Evolutionary conservation across 495 filamentous ascomycete species (phyloP), one percentile per base, ranked within the genome.

Genomic region (Xylaria bambusicola): DNA sequence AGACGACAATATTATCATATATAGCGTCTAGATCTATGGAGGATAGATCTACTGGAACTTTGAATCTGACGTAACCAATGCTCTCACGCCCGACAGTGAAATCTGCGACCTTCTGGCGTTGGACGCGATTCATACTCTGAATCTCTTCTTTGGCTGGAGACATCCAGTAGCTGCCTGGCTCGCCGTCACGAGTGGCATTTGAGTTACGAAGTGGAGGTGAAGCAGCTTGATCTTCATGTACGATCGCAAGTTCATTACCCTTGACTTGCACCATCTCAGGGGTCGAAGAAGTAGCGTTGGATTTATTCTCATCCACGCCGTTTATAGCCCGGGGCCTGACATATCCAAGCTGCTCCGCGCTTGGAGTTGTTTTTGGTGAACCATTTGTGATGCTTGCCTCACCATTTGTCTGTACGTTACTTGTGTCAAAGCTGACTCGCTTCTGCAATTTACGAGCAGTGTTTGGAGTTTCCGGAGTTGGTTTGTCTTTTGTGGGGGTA

Each of bases 401-500:
- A 49, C 77, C 75, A 52, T 63, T 73, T 12, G 75, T 69, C 9
- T 69, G 71, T 3, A 75, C 70, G 15, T 80, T 76, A 61, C 77
- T 78, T 9, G 86, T 83, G 65, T 96, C 91, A 65, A 98, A 98
- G 74, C 91, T 96, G 52, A 97, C 94, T 56, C 86, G 85, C 76
- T 96, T 97, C 66, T 85, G 89, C 61, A 89, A 73, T 70, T 84
- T 84, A 24, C 86, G 82, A 57, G 83, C 79, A 49, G 80, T 80
- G 62, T 66, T 81, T 31, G 69, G 63, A 15, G 71, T 68, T 29
- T 80, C 76, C 9, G 67, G 62, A 2, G 56, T 46, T 38, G 62
- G 61, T 35, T 76, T 79, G 47, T 80, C 77, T 60, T 80, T 81
- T 13, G 58, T 70, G 15, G 80, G 79, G 6, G 82, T 78, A 5